A percentile compares a stretch with the other conserved stretches of the same genome.
These are phyloP conservation scores for Phialemoniopsis sp. DNA, from an alignment of 2,329 filamentous ascomycete species.

Conservation along the genomic window DNA sequence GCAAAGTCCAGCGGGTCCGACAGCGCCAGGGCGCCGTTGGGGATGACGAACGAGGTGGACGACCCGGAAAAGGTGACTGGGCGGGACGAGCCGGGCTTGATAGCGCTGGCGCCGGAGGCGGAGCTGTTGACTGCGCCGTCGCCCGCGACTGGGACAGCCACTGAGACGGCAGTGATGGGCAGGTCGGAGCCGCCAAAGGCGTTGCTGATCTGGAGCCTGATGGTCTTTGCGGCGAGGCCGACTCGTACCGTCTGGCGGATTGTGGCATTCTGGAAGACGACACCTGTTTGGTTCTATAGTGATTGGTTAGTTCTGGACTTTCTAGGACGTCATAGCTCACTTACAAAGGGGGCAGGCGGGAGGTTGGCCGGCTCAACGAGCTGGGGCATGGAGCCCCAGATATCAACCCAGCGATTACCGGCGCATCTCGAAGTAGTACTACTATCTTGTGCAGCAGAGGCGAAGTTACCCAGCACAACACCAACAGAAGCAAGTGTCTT, in stretches of 20 bases:
- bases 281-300: conserved; percentile 41
- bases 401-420: conserved; percentile 45
- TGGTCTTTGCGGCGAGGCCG: conserved; percentile 43
- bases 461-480: no score
- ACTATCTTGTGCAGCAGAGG: neutral
- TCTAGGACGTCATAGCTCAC: conserved; percentile 11
- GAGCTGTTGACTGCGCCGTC: no score
- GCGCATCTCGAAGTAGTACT: neutral
- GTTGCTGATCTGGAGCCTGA: conserved; percentile 59
- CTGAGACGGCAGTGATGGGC: conserved; percentile 49
- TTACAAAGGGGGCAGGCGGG: conserved; percentile 50
- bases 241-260: conserved; percentile 59
- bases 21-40: no score
- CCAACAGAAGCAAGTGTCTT: no score
- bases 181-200: conserved; percentile 55
- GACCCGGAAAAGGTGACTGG: no score
- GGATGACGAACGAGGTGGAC: no score
- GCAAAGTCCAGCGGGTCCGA: no score
- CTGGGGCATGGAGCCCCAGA: conserved; percentile 61
- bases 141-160: conserved; percentile 39
- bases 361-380: conserved; percentile 56
- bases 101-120: no score
- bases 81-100: no score
- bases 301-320: conserved; percentile 9
- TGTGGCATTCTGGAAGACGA: conserved; percentile 54